Percentiles rank a stretch among this genome's conserved stretches.
These are phyloP conservation scores for Ramaria rubella DNA, from an alignment of 768 basidiomycete genomes.

Conservation along the genomic window DNA sequence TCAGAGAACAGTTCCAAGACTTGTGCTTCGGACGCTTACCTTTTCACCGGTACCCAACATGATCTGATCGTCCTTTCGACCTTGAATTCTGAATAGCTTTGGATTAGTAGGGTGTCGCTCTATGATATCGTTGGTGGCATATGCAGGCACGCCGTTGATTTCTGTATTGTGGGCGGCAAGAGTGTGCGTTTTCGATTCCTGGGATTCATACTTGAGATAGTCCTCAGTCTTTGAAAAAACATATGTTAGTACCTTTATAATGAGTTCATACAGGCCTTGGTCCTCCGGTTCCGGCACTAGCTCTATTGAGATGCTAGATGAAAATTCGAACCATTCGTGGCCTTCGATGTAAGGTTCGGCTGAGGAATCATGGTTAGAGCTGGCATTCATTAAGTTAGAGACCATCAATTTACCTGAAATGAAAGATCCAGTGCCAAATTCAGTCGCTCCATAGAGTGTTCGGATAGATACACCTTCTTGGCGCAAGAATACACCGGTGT, in stretches of 20 bases:
- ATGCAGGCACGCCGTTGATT: constrained; percentile 1
- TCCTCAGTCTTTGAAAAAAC: background rate
- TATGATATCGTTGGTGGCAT: constrained; percentile 27
- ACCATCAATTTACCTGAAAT: background rate
- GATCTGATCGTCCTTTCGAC: constrained; percentile 36
- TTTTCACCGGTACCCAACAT: constrained; percentile 41
- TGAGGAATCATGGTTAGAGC: background rate
- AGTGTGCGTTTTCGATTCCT: background rate
- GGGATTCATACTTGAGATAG: background rate
- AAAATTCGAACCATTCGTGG: constrained; percentile 33
- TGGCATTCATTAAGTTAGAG: background rate
- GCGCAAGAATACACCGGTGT: constrained; percentile 9
- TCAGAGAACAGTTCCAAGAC: background rate
- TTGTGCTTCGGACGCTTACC: constrained; percentile 13
- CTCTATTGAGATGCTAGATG: constrained; percentile 17
- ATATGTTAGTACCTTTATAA: constrained; percentile 16
- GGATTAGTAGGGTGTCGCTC: constrained; percentile 25
- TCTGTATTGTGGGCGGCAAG: constrained; percentile 22
- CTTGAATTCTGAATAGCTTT: constrained; percentile 31
- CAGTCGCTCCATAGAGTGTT: constrained; percentile 10
- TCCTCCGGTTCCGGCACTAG: constrained; percentile 29
- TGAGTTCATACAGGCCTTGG: constrained; percentile 29
- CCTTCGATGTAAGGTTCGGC: constrained; percentile 12
- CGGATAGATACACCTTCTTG: constrained; percentile 11
- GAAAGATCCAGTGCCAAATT: background rate